Evolutionary conservation across 306 rosid genomes (phyloP), one percentile per base, ranked within the genome.

Genomic region (Dryas octopetala): DNA sequence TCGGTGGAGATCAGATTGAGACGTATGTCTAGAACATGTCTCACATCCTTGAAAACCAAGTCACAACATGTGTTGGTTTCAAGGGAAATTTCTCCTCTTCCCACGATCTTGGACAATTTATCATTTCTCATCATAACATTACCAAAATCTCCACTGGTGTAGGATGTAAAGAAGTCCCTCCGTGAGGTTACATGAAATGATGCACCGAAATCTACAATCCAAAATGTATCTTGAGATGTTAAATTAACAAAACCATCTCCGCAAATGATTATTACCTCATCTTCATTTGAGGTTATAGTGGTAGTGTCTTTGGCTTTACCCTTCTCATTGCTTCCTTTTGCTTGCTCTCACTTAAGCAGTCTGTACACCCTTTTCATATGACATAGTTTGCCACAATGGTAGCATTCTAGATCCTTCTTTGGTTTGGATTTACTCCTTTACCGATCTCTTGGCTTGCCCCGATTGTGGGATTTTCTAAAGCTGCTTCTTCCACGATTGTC

Each of bases 191-290:
- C 66, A 71, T 71, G 67, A 4, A 38, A 51, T 2, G 32, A 78
- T 16, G 78, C n/a, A 14, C 32, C 28, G 10, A 8, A 50, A 6
- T 78, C 53, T 6, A 53, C 5, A 3, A 69, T 38, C 69, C 46
- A 85, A 79, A 61, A 82, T 67, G 17, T 48, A 51, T 59, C 75
- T 72, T 51, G 6, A 51, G 2, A 10, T 3, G 12, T 61, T 41
- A 73, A 73, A 62, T 65, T 78, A 77, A 66, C 55, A 52, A 23
- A 53, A 58, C 70, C 85, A 80, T 54, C 83, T 48, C 46, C 62
- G 52, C 73, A 79, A 13, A 79, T 79, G 66, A 51, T 49, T 6
- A 52, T 7, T 9, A 62, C 45, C 11, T 3, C n/a, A 14, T 48
- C 11, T 48, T 5, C 51, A 48, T 4, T 12, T 8, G 9, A 48